Evolutionary conservation across 2,329 filamentous ascomycete genomes (phyloP), one percentile per base, ranked within the genome.

Genomic region (Chrysoporthe puriensis): DNA sequence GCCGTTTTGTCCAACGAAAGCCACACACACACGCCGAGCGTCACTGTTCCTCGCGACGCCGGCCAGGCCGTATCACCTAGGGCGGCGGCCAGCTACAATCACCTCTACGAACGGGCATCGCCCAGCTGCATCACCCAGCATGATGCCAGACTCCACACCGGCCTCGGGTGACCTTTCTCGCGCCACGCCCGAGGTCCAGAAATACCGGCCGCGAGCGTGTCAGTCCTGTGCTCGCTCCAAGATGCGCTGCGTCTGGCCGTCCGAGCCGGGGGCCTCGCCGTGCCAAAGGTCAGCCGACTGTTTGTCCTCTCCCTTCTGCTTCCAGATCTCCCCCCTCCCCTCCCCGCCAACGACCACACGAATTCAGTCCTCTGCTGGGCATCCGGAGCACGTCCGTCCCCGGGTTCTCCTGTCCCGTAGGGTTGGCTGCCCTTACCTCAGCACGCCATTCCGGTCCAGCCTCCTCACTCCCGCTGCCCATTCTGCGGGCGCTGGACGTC

Each of bases 101-200:
- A 42, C 14, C 7, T 11, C 34, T 7, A 42, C 16, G 56, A 5
- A 50, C 26, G 26, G 26, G 26, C 26, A 26, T 26, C 26, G 26
- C 26, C 26, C 26, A 26, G 26, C 26, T 26, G 26, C 56, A 42
- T 13, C 56, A 1, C 34, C 26, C 21, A 34, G 32, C 14, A 52
- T 21, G 16, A 69, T 69, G 68, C 68, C 68, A 67, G 65, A 64
- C 57, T 66, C 69, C 54, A 66, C 69, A 59, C 62, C 68, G 66
- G 66, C 63, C 32, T 66, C 69, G 64, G 69, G 63, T 46, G 69
- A 70, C 56, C 56, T 42, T 64, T 69, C 66, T 46, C 63, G 66
- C 69, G 64, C 66, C 56, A 70, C 63, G 36, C 69, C 69, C 66
- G 69, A 70, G 60, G 69, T 70, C 48, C 69, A 70, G 66, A 70